These are phyloP conservation scores for Phytophthora cactorum DNA, from an alignment of 352 stramenopile genomes.

Conservation along the genomic window DNA sequence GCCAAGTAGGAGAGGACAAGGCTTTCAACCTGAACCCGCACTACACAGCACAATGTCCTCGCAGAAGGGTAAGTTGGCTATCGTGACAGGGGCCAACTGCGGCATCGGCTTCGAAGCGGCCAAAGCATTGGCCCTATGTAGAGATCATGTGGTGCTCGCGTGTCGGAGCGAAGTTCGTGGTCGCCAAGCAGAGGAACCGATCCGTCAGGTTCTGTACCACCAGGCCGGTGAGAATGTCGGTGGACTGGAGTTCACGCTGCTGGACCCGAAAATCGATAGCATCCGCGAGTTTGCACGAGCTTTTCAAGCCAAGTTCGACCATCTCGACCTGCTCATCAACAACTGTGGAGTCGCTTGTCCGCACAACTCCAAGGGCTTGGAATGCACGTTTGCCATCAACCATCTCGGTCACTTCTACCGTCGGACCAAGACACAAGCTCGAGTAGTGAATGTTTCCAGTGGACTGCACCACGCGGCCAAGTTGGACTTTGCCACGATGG, in stretches of 20 bases:
- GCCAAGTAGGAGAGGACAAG: too few relatives aligned
- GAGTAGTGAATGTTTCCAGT: constrained; percentile 54
- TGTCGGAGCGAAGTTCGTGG: constrained; percentile 55
- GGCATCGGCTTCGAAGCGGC: constrained; percentile 84
- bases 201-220: constrained; percentile 24
- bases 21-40: too few relatives aligned
- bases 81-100: constrained; percentile 87
- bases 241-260: constrained; percentile 40
- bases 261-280: constrained; percentile 61
- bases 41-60: constrained; percentile 29
- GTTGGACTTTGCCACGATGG: constrained; percentile 38
- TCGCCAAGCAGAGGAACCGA: constrained; percentile 30
- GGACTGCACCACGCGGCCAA: constrained; percentile 40
- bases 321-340: constrained; percentile 73
- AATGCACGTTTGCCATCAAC: constrained; percentile 58
- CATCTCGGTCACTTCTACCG: constrained; percentile 56
- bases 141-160: constrained; percentile 78
- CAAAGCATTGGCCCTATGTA: constrained; percentile 56
- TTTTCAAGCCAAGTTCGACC: constrained; percentile 44
- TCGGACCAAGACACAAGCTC: constrained; percentile 21
- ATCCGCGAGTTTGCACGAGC: constrained; percentile 50
- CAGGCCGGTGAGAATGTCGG: constrained; percentile 21
- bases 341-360: constrained; percentile 56
- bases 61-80: constrained; percentile 58
- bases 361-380: constrained; percentile 36